A percentile compares a stretch with the other conserved stretches of the same genome.
These are phyloP conservation scores for Gentiana macrophylla DNA, from an alignment of 257 asterid species.

Conservation along the genomic window DNA sequence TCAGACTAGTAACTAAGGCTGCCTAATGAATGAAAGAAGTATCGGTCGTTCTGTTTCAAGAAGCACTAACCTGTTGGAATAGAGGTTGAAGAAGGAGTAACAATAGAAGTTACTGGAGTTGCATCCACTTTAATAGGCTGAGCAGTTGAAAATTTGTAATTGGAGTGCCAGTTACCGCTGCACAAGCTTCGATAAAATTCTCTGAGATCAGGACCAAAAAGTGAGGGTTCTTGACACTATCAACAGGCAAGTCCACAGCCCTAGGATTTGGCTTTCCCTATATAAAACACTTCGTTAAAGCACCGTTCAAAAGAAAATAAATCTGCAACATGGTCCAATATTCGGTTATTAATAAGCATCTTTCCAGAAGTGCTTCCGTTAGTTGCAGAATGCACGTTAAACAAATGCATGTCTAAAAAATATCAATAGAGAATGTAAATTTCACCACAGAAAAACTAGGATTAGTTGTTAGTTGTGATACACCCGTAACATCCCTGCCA, in stretches of 20 bases:
- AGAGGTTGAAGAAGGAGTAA: constrained; percentile 52
- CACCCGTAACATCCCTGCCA: no score
- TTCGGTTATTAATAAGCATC: no score
- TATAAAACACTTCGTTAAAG: constrained; percentile 9
- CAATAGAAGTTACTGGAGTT: constrained; percentile 42
- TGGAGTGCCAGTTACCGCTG: constrained; percentile 62
- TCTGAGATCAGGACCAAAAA: constrained; percentile 86
- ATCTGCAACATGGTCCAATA: no score
- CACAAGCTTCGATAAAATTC: constrained; percentile 62
- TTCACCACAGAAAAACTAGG: no score
- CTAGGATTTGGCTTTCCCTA: constrained; percentile 73
- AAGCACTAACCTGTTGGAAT: constrained; percentile 45
- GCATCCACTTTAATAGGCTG: constrained; percentile 71
- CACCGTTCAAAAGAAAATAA: not conserved
- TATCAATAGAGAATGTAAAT: no score
- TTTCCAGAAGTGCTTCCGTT: no score
- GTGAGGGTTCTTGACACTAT: constrained; percentile 63
- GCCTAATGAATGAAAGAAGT: not conserved
- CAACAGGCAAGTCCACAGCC: constrained; percentile 56
- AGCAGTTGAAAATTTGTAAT: constrained; percentile 39
- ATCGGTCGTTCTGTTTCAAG: not conserved
- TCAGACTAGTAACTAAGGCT: no score
- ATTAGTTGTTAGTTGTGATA: no score
- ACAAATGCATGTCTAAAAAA: no score
- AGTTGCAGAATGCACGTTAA: no score